These are phyloP conservation scores for Hypoxylon rubiginosum DNA, from an alignment of 2,329 filamentous ascomycete genomes.

Conservation along the genomic window DNA sequence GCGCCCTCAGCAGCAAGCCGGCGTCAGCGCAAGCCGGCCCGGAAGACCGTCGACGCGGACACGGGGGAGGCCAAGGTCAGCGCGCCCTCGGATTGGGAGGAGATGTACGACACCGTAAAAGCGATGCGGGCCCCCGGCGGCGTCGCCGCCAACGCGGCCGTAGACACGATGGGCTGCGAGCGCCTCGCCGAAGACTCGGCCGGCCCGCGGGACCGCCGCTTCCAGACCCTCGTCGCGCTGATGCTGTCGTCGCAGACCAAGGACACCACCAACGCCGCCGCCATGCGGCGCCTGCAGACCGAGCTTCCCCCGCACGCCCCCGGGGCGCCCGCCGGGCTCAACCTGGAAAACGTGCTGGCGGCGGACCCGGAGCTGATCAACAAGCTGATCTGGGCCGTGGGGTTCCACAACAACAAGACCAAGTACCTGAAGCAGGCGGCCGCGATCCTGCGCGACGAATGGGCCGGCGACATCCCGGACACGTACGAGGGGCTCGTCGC, in stretches of 20 bases:
- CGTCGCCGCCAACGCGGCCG: constrained; percentile 78
- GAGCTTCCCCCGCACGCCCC: constrained; percentile 70
- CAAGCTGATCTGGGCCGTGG: constrained; percentile 83
- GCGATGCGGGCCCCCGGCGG: constrained; percentile 76
- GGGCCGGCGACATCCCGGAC: constrained; percentile 81
- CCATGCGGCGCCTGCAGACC: constrained; percentile 83
- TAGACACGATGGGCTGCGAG: constrained; percentile 98
- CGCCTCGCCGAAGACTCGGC: constrained; percentile 71
- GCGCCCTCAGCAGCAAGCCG: constrained; percentile 16
- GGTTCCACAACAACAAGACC: constrained; percentile 96
- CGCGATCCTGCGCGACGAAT: constrained; percentile 77
- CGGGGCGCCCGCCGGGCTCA: constrained; percentile 69
- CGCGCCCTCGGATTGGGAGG: constrained; percentile 69
- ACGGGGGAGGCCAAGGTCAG: constrained; percentile 39
- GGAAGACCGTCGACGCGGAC: constrained; percentile 42
- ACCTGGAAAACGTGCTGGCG: constrained; percentile 81
- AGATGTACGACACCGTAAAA: constrained; percentile 81
- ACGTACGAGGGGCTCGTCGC: constrained; percentile 80
- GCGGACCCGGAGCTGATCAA: constrained; percentile 76
- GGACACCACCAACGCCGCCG: constrained; percentile 88
- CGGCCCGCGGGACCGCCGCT: constrained; percentile 72
- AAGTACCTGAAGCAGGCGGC: constrained; percentile 84
- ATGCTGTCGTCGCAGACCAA: constrained; percentile 96
- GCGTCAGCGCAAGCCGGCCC: constrained; percentile 48
- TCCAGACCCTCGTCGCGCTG: constrained; percentile 87